Base-by-base conservation (phyloP, 495 filamentous ascomycete genomes). In the Podospora australis region DNA sequence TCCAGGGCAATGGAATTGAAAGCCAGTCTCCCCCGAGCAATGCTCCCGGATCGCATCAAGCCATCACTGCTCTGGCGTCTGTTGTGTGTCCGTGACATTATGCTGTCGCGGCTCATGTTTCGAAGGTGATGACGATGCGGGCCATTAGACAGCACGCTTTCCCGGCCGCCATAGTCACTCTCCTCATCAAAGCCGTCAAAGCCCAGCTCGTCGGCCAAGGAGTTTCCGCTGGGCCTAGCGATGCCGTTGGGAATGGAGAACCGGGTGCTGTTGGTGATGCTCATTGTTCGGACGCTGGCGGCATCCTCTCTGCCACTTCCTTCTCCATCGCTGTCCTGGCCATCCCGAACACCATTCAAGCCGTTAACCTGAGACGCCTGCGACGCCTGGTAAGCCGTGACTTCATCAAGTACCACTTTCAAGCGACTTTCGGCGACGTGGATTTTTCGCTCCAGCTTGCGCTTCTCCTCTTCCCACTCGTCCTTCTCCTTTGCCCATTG, bases 371-470 rank as follows among this genome's bases (percentile, higher is more conserved):
- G 73, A 5, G 76, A 76, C 36, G 78, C 78, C 38, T 76, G 73
- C 5, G 76, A 76, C 36, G 78, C 78, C 57, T 91, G 85, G 40
- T 81, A 81, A 17, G 85, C 80, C 24, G 84, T 81, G 25, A 99
- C 75, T 60, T 96, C 94, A 23, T 86, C 84, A 36, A 96, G 63
- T 24, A 99, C 80, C 14, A 77, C 74, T 59, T 90, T 90, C 45
- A 99, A 68, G 44, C 91, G 80, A 42, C 78, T 87, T 64, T 99
- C 92, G 21, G 88, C 82, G 6, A 95, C 79, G 63, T 96, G 89
- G 19, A 94, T 65, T 51, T 85, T 85, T 45, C 87, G 78, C 67
- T 99, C 92, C 34, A 87, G 70, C 46, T 76, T 83, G 26, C 91
- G 80, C 56, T 81, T 86, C 55, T 91, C 87, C 41, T 81, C 81